Percentiles rank a stretch among this genome's conserved stretches.
phyloP scores from a whole-genome alignment of 1,284 basidiomycete species.

The Taiwanofungus camphoratus region DNA sequence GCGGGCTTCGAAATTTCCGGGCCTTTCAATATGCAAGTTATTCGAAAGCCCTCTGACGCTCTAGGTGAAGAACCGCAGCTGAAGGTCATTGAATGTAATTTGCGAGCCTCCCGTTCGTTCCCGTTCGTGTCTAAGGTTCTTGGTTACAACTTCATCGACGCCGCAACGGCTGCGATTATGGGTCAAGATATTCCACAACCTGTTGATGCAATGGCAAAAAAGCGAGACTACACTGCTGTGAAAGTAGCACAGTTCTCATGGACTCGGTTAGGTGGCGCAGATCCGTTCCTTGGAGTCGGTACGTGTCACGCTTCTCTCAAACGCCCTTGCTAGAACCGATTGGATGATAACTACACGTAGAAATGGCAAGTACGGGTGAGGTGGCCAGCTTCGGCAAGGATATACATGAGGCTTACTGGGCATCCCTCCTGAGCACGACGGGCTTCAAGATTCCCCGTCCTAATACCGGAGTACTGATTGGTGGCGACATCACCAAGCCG shows the following conservation, averaged over 20 bases:
- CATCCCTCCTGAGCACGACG: constrained; percentile 81
- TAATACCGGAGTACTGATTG: constrained; percentile 83
- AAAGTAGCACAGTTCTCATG: constrained; percentile 99
- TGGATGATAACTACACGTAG: constrained; percentile 31
- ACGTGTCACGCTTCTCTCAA: constrained; percentile 29
- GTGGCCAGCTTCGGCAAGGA: constrained; percentile 97
- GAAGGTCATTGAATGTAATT: constrained; percentile 99
- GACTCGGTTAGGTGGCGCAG: constrained; percentile 91
- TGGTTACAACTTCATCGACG: constrained; percentile 95
- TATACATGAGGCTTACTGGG: constrained; percentile 97
- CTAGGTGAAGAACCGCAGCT: constrained; percentile 61
- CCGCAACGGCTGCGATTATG: constrained; percentile 90
- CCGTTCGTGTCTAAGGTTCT: constrained; percentile 99
- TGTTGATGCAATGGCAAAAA: constrained; percentile 88
- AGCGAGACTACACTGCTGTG: constrained; percentile 92
- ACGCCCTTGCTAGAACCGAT: constrained; percentile 5
- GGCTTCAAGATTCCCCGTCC: constrained; percentile 85
- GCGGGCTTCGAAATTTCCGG: constrained; percentile 94
- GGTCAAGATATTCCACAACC: constrained; percentile 88
- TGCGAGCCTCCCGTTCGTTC: constrained; percentile 97
- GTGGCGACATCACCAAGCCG: constrained; percentile 79
- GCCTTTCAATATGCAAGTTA: constrained; percentile 99
- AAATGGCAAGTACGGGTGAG: constrained; percentile 99
- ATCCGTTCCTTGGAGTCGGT: constrained; percentile 96
- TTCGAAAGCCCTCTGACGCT: constrained; percentile 70